Percentiles rank a stretch among this genome's conserved stretches.
phyloP scores from a whole-genome alignment of 2,329 filamentous ascomycete genomes.

The Orbilia oligospora region DNA sequence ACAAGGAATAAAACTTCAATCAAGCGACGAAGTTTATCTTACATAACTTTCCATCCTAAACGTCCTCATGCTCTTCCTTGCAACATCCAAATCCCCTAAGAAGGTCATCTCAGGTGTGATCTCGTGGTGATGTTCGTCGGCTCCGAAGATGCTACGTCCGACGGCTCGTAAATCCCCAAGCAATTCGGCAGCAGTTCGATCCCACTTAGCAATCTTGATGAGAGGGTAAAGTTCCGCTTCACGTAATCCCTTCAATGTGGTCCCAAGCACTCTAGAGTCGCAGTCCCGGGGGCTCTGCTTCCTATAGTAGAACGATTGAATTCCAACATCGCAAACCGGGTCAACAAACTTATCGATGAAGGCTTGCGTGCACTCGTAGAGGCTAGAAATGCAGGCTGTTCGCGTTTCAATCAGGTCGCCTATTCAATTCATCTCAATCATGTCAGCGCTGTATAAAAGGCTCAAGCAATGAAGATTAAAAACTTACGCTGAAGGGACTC shows the following conservation, averaged over 20 bases:
- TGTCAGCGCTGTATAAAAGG: not conserved
- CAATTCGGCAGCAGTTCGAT: conserved; percentile 44
- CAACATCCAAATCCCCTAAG: conserved; percentile 40
- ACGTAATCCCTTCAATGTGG: conserved; percentile 55
- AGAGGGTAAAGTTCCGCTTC: conserved; percentile 57
- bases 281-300: conserved; percentile 60
- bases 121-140: conserved; percentile 58
- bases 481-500: conserved; percentile 55
- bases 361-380: conserved; percentile 55
- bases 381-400: conserved; percentile 44
- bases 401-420: conserved; percentile 54
- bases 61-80: conserved; percentile 48
- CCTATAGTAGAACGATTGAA: conserved; percentile 58
- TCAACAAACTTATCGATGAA: conserved; percentile 60
- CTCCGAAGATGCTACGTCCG: conserved; percentile 54
- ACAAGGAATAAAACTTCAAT: conserved; percentile 4
- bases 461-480: not conserved
- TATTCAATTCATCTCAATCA: conserved; percentile 16
- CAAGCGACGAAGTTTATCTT: conserved; percentile 13
- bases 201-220: conserved; percentile 56
- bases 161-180: conserved; percentile 46
- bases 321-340: conserved; percentile 54
- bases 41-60: conserved; percentile 58
- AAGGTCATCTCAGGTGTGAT: conserved; percentile 56
- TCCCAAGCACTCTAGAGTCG: conserved; percentile 56